A percentile compares a stretch with the other conserved stretches of the same genome.
Conservation (phyloP, 2,329 filamentous ascomycete genomes). For the Fonsecaea pedrosoi region DNA sequence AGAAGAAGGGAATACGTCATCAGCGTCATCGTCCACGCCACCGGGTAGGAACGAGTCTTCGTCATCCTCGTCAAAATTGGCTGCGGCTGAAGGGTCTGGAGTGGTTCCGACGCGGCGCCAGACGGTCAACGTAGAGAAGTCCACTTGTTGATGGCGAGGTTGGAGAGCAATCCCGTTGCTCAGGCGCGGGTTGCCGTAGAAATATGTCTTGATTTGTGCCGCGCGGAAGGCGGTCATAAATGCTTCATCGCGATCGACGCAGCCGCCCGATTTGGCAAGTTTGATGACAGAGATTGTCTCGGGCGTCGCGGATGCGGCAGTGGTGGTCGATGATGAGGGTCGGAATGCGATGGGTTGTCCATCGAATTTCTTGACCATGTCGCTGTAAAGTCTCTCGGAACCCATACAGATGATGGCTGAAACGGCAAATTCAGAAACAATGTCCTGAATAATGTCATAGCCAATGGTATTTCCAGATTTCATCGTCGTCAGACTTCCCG, state of each 20-base stretch:
- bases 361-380: constrained; percentile 74
- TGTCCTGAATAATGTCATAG: constrained; percentile 80
- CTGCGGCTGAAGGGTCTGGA: constrained; percentile 24
- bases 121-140: constrained; percentile 75
- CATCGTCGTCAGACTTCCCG: constrained; percentile 67
- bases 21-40: constrained; percentile 49
- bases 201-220: constrained; percentile 85
- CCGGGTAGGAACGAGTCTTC: constrained; percentile 49
- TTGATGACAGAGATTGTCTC: constrained; percentile 77
- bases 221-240: constrained; percentile 79
- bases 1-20: constrained; percentile 8
- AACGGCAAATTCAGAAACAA: constrained; percentile 74
- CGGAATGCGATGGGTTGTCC: constrained; percentile 56
- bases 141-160: constrained; percentile 84
- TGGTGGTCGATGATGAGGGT: constrained; percentile 48
- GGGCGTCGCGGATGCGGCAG: constrained; percentile 39
- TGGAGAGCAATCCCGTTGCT: constrained; percentile 71
- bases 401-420: constrained; percentile 84
- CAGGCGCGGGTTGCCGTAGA: constrained; percentile 75
- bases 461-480: constrained; percentile 60
- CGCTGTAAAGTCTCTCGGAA: constrained; percentile 75
- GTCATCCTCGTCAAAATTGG: constrained; percentile 6
- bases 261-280: constrained; percentile 84
- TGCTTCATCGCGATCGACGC: constrained; percentile 73
- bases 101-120: constrained; percentile 65